Evolutionary conservation across 106 monocot genomes (phyloP).

Genomic region (Alisma plantagoaquatica): DNA sequence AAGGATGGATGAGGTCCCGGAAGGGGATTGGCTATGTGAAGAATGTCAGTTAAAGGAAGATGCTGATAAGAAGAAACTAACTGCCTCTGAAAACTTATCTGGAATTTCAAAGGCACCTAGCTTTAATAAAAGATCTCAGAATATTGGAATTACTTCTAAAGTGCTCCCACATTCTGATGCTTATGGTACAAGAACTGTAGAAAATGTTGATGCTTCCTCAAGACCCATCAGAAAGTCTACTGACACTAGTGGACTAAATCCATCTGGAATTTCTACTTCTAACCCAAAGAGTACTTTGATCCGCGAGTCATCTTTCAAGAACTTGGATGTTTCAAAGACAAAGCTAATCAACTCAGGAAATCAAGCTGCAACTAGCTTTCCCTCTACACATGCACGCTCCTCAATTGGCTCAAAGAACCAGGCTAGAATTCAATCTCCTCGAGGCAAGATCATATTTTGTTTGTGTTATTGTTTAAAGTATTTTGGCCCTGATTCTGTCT

Average conservation of each 20-base stretch:
- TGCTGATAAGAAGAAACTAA: conserved; percentile 21
- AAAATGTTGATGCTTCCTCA: conserved; percentile 18
- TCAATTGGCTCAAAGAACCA: conserved; percentile 13
- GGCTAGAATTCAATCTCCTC: conserved; percentile 24
- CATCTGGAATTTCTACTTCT: conserved; percentile 21
- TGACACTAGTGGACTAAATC: conserved; percentile 6
- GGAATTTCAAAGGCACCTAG: conserved; percentile 11
- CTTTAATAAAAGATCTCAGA: conserved; percentile 20
- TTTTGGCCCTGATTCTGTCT: background rate
- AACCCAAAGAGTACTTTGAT: conserved; percentile 24
- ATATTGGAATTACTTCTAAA: conserved; percentile 12
- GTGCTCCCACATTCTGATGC: conserved; percentile 1
- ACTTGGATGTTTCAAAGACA: conserved; percentile 18
- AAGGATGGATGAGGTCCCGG: conserved; percentile 72
- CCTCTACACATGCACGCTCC: background rate
- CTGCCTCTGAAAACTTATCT: conserved; percentile 18
- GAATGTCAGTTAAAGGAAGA: conserved; percentile 63
- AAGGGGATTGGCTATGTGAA: conserved; percentile 95
- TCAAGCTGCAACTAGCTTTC: background rate
- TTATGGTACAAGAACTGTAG: background rate
- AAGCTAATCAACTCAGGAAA: conserved; percentile 7
- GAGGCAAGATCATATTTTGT: conserved; percentile 27
- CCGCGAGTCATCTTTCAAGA: conserved; percentile 47
- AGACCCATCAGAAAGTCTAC: conserved; percentile 5
- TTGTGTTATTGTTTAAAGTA: no score